phyloP scores from a whole-genome alignment of 73 alveolate species.

The Urostyla sp. region DNA sequence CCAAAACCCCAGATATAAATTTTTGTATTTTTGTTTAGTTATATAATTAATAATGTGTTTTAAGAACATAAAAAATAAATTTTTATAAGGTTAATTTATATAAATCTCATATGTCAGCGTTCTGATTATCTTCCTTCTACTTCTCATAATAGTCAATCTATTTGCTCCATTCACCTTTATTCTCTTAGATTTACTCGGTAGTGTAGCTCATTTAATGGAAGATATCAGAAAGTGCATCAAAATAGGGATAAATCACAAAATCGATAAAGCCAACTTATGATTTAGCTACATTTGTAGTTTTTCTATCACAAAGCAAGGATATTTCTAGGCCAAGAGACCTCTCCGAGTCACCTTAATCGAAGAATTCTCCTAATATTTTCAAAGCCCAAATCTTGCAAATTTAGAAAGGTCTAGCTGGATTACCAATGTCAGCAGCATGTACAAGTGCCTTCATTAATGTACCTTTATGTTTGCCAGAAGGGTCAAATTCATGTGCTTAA shows the following conservation, averaged over 20 bases:
- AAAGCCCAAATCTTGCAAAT: constrained; percentile 73
- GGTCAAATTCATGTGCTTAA: constrained; percentile 48
- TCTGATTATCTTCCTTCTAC: constrained; percentile 32
- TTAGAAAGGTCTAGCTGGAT: constrained; percentile 74
- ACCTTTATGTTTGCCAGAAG: constrained; percentile 63
- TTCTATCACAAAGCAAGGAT: constrained; percentile 90
- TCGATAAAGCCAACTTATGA: constrained; percentile 94
- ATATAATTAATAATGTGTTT: no score
- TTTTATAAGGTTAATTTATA: neutral
- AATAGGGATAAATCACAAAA: constrained; percentile 86
- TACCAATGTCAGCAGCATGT: constrained; percentile 82
- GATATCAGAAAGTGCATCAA: constrained; percentile 56
- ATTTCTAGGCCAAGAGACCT: constrained; percentile 85
- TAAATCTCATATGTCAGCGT: constrained; percentile 2
- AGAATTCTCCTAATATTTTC: constrained; percentile 69
- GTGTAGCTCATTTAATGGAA: constrained; percentile 29
- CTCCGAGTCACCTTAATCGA: constrained; percentile 91
- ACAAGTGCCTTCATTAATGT: constrained; percentile 72
- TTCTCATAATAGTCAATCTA: constrained; percentile 50
- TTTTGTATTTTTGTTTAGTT: no score
- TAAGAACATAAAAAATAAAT: neutral
- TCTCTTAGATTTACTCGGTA: constrained; percentile 6
- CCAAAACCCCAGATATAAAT: no score
- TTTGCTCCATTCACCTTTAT: constrained; percentile 54
- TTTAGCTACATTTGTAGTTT: constrained; percentile 89